A percentile compares a stretch with the other conserved stretches of the same genome.
phyloP scores from a whole-genome alignment of 768 basidiomycete species.

The Coprinopsis sp. region DNA sequence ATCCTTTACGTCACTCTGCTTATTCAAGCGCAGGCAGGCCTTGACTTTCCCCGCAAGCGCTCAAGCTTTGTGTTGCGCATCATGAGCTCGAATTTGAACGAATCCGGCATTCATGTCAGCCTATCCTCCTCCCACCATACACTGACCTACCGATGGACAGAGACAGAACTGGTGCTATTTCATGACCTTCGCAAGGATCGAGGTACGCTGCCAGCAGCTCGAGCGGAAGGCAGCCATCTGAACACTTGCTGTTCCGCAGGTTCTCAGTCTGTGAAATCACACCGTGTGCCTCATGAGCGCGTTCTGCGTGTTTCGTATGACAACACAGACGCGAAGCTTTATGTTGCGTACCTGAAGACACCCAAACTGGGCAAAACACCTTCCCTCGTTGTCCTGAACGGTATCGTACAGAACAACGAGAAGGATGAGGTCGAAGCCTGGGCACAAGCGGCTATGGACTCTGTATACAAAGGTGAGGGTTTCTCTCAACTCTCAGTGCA shows the following conservation, averaged over 20 bases:
- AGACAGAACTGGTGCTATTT: constrained; percentile 8
- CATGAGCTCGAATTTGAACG: constrained; percentile 4
- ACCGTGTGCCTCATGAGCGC: constrained; percentile 37
- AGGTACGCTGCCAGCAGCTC: constrained; percentile 2
- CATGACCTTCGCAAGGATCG: constrained; percentile 5
- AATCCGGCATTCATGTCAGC: constrained; percentile 5
- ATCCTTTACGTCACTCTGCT: no score
- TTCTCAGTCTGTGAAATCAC: constrained; percentile 18
- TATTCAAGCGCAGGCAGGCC: no score
- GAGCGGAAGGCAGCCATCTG: not conserved
- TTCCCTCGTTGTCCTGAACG: constrained; percentile 39
- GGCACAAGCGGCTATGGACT: constrained; percentile 48
- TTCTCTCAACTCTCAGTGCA: not conserved
- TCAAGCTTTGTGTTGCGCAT: no score
- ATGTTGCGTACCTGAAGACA: constrained; percentile 46
- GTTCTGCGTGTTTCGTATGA: constrained; percentile 50
- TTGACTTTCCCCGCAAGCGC: no score
- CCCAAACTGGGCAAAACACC: constrained; percentile 37
- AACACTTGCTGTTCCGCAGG: not conserved
- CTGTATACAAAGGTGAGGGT: constrained; percentile 58
- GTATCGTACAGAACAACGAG: constrained; percentile 24
- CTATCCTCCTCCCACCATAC: constrained; percentile 8
- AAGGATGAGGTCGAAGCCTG: constrained; percentile 41
- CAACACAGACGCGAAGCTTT: constrained; percentile 28
- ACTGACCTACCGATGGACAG: constrained; percentile 7